Evolutionary conservation across 176 grass and related monocot species (phyloP).

Genomic region (Bolboschoenus planiculmis): DNA sequence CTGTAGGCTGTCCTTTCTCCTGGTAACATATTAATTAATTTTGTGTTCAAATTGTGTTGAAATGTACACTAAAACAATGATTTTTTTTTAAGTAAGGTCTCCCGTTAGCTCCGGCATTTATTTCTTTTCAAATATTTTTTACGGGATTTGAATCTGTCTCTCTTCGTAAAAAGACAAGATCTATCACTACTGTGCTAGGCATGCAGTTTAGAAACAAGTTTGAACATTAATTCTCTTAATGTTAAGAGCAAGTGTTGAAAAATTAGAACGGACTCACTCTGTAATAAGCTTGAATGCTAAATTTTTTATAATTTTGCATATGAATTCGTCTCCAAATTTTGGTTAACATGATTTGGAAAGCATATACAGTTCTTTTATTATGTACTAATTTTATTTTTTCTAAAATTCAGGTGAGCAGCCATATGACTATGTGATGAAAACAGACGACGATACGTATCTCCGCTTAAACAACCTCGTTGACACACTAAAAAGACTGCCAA

Average conservation of each 20-base stretch:
- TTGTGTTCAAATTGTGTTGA: not conserved
- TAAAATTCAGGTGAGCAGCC: slow-evolving; percentile 16
- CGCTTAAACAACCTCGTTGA: slow-evolving; percentile 24
- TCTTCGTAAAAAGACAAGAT: no score
- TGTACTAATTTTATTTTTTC: not conserved
- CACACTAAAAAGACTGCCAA: slow-evolving; percentile 28
- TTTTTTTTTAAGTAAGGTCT: no score
- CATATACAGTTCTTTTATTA: no score
- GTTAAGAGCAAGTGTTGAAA: not conserved
- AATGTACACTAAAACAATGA: not conserved
- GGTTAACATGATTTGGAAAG: no score
- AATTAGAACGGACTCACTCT: not conserved
- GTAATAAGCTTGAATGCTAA: not conserved
- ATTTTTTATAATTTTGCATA: not conserved
- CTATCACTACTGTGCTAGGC: no score
- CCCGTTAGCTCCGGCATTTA: no score
- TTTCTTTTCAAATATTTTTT: no score
- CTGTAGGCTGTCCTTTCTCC: not conserved
- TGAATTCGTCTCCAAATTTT: no score
- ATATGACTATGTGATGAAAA: slow-evolving; percentile 65
- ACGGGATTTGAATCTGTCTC: no score
- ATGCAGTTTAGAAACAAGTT: no score
- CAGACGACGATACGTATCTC: slow-evolving; percentile 63
- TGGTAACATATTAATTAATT: not conserved
- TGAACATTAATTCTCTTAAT: no score